Evolutionary conservation across 208 protist species (phyloP).

Genomic region (Trypanosoma lewisi): DNA sequence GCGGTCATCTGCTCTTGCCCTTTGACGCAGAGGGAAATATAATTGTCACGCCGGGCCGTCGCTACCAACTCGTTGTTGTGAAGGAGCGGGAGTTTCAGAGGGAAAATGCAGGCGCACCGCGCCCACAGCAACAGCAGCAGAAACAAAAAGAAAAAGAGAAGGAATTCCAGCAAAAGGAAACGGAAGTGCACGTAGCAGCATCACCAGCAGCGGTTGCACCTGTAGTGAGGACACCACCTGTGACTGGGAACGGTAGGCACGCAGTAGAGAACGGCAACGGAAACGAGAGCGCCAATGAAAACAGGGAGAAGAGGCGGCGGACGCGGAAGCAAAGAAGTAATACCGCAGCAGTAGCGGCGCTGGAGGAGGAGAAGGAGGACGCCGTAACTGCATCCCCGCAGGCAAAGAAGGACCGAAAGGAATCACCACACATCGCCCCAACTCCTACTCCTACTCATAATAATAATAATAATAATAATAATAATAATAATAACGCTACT

Average conservation of each 20-base stretch:
- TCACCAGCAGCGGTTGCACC: constrained; percentile 17
- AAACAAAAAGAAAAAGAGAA: constrained; percentile 6
- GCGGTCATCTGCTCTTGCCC: constrained; percentile 54
- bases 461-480: constrained; percentile 10
- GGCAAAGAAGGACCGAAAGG: not conserved
- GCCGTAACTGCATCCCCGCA: not conserved
- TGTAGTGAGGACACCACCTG: not conserved
- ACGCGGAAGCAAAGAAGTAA: not conserved
- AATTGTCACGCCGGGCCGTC: constrained; percentile 48
- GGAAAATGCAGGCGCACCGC: constrained; percentile 2
- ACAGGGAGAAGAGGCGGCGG: not conserved
- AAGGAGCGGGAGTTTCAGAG: constrained; percentile 9
- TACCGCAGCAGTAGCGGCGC: not conserved
- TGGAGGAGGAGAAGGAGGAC: not conserved
- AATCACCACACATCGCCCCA: not conserved
- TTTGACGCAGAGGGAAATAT: constrained; percentile 70
- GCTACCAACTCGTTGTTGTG: constrained; percentile 54
- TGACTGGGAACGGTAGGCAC: not conserved
- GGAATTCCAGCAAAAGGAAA: not conserved
- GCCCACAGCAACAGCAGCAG: constrained; percentile 1
- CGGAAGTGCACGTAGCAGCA: constrained; percentile 1
- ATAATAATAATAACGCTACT: not conserved
- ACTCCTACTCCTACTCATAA: no score
- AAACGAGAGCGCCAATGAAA: constrained; percentile 2
- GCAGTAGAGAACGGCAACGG: constrained; percentile 4